Evolutionary conservation across 805 yeast genomes (phyloP), one percentile per base, ranked within the genome.

Genomic region (Kuraishia borneana): DNA sequence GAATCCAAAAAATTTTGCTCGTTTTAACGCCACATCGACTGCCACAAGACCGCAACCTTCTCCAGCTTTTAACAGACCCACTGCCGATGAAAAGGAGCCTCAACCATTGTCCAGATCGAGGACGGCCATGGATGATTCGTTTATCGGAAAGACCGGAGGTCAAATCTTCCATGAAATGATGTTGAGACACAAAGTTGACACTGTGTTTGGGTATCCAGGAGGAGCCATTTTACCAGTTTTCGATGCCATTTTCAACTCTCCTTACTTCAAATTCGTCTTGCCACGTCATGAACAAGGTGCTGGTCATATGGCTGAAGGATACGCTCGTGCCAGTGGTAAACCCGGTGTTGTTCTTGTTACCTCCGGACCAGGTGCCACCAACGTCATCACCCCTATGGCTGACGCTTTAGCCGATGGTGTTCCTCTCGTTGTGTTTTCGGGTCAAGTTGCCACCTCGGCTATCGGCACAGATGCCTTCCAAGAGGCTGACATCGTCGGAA

Each of bases 241-340:
- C 54, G 98, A 92, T 56, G 97, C 97, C 45, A 92, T 92, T 47
- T 83, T 81, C 68, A 82, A 89, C 64, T 83, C 95, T 16, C 76
- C 79, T 37, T 74, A 82, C 51, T 89, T 92, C 69, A 75, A 79
- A 46, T 92, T 92, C 54, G 83, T 92, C 37, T 65, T 92, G 43
- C 98, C 98, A 32, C 74, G 94, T 50, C 97, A 92, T 58, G 98
- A 92, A 61, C 98, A 92, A 63, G 98, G 98, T 56, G 98, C 97
- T 13, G 98, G 98, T 35, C 98, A 92, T 61, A 92, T 92, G 97
- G 98, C 98, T 37, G 96, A 92, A 63, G 98, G 98, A 39, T 92
- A 92, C 47, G 96, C 98, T 37, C 72, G 94, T 46, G 98, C 95
- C 27, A 60, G 68, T 31, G 98, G 97, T 39, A 92, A 84, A 60